Conservation (phyloP, 352 stramenopile species). For the Peronospora farinosa region DNA sequence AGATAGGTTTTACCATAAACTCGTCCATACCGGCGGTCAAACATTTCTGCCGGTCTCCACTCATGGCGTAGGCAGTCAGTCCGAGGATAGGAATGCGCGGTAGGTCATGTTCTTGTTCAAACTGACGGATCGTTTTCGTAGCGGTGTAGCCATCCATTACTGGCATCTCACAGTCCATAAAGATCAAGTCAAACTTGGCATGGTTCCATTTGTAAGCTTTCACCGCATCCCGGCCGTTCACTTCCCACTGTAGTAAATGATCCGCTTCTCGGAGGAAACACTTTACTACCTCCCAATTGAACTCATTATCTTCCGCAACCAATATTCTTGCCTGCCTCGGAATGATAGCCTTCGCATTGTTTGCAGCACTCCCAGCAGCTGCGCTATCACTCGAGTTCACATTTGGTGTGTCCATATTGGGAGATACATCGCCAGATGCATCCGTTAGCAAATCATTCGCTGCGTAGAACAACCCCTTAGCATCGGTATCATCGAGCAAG, state of each 20-base stretch:
- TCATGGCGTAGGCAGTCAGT: constrained; percentile 69
- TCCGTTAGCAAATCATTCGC: constrained; percentile 48
- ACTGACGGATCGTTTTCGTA: constrained; percentile 55
- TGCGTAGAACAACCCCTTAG: constrained; percentile 39
- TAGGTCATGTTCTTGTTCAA: constrained; percentile 54
- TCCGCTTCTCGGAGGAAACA: constrained; percentile 70
- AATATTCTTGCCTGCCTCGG: constrained; percentile 56
- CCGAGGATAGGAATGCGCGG: constrained; percentile 61
- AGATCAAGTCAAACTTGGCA: constrained; percentile 56
- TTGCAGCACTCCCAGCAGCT: constrained; percentile 20
- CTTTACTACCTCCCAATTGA: constrained; percentile 77
- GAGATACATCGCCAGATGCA: constrained; percentile 6
- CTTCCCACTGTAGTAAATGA: constrained; percentile 63
- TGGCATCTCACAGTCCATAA: constrained; percentile 83
- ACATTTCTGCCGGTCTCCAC: constrained; percentile 68
- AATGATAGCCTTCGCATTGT: constrained; percentile 35
- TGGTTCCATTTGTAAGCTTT: constrained; percentile 49
- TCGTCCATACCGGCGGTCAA: constrained; percentile 64
- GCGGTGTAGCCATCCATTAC: constrained; percentile 76
- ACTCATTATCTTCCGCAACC: constrained; percentile 73
- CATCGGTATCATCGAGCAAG: constrained; percentile 43
- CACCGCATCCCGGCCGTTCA: constrained; percentile 58
- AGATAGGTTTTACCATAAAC: constrained; percentile 78
- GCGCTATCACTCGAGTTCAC: constrained; percentile 44
- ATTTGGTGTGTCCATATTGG: constrained; percentile 22